Evolutionary conservation across 1,139 yeast genomes (phyloP).

Genomic region (Candida sanyaensis): DNA sequence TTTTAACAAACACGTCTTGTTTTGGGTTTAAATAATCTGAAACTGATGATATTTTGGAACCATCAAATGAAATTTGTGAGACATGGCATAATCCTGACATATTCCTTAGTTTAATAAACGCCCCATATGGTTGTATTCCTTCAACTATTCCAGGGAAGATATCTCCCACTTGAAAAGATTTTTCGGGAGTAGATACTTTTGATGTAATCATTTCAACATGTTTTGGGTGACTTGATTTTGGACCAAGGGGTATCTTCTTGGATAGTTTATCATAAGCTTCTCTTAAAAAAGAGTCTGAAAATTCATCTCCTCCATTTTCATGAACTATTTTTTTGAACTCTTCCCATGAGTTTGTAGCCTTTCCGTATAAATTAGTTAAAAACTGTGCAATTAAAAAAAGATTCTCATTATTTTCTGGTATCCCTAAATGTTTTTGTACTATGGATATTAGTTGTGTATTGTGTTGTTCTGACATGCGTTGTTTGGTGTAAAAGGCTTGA

Average conservation of each 20-base stretch:
- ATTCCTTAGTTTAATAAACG: slow-evolving; percentile 53
- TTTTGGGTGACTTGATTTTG: neutral
- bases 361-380: slow-evolving; percentile 49
- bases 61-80: slow-evolving; percentile 58
- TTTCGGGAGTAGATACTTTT: slow-evolving; percentile 13
- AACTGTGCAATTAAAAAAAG: slow-evolving; percentile 55
- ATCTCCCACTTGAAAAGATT: slow-evolving; percentile 35
- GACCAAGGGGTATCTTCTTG: slow-evolving; percentile 10
- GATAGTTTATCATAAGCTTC: slow-evolving; percentile 29
- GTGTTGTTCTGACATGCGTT: neutral
- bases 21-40: slow-evolving; percentile 56
- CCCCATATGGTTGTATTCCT: slow-evolving; percentile 71
- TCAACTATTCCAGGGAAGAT: slow-evolving; percentile 64
- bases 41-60: slow-evolving; percentile 55
- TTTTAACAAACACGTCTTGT: slow-evolving; percentile 68
- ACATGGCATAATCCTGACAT: slow-evolving; percentile 72
- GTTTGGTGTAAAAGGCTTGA: neutral
- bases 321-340: slow-evolving; percentile 46
- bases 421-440: slow-evolving; percentile 6
- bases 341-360: slow-evolving; percentile 19
- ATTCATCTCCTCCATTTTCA: slow-evolving; percentile 66
- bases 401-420: slow-evolving; percentile 32
- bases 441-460: neutral
- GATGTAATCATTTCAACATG: too few species aligned
- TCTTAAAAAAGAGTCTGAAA: slow-evolving; percentile 46